Base-by-base conservation (phyloP, 2,329 filamentous ascomycete genomes). In the Ophiostoma ulmi region DNA sequence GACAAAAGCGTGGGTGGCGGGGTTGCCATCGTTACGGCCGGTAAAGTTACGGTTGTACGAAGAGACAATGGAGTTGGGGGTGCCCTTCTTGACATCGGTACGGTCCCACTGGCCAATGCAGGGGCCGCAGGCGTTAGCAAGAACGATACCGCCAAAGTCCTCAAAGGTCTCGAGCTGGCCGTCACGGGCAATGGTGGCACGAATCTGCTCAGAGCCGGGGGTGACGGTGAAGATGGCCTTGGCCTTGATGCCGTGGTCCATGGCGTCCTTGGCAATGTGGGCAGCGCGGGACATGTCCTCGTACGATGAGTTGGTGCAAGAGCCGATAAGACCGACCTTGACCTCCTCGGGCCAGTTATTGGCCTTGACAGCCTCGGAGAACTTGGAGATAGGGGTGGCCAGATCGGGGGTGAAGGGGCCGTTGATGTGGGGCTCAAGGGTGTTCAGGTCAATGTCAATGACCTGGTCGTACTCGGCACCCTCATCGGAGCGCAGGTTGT, bases 1-100 rank as follows among this genome's bases (percentile, higher is more conserved):
- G 65, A 84, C 80, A 72, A 84, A 84, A 0, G 81, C 82, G 75
- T 83, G 81, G 0, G 82, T 84, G 38, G 80, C 81, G 1, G 82
- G 77, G 77, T 80, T 80, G 70, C 78, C 78, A 71, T 80, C 98
- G 75, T 98, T 98, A 80, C 95, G 93, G 75, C 94, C 94, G 73
- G 94, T 98, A 86, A 99, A 98, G 89, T 99, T 98, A 83, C 95
- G 93, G 91, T 99, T 99, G 90, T 97, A 99, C 38, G 95, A 98
- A 66, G 94, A 97, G 80, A 99, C 86, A 80, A 99, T 99, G 7
- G 93, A 96, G 89, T 99, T 99, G 78, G 93, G 85, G 77, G 92
- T 90, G 75, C 94, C 94, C 88, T 98, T 97, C 87, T 94, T 91
- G 71, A 97, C 93, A 76, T 98, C 94, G 75, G 84, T 86, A 76